Conservation (phyloP, 192 early-diverging fungal genomes). For the Coemansia sp. region DNA sequence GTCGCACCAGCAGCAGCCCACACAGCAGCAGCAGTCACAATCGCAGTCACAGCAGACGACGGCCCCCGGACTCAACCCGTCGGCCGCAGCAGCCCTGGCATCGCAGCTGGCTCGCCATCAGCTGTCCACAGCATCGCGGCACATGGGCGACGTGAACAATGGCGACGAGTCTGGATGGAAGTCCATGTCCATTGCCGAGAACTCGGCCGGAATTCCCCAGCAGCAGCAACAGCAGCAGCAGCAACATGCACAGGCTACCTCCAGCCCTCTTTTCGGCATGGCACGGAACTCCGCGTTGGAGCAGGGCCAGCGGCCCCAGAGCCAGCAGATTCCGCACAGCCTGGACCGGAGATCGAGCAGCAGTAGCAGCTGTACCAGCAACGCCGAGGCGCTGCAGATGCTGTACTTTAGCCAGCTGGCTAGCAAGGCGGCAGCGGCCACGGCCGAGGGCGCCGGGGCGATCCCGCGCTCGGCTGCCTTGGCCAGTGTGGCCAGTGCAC, state of each 20-base stretch:
- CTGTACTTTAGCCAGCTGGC: slow-evolving; percentile 43
- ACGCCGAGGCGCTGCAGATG: slow-evolving; percentile 43
- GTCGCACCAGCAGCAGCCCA: background rate
- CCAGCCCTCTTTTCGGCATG: too few relatives aligned
- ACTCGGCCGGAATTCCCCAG: too few relatives aligned
- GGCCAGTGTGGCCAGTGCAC: slow-evolving; percentile 1
- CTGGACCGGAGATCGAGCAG: too few relatives aligned
- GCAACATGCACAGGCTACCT: too few relatives aligned
- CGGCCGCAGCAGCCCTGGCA: slow-evolving; percentile 16
- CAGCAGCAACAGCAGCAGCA: slow-evolving; percentile 6
- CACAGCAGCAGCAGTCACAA: background rate
- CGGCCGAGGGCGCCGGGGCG: slow-evolving; percentile 8
- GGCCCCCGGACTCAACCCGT: slow-evolving; percentile 14
- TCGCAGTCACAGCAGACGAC: too few relatives aligned
- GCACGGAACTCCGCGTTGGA: too few relatives aligned
- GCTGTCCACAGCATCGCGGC: slow-evolving; percentile 9
- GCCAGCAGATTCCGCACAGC: slow-evolving; percentile 6
- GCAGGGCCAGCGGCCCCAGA: background rate
- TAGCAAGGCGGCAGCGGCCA: slow-evolving; percentile 16
- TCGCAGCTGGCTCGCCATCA: slow-evolving; percentile 36
- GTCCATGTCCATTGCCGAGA: too few relatives aligned
- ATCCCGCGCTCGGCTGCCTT: slow-evolving; percentile 11
- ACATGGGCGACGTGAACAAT: background rate
- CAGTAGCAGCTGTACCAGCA: background rate
- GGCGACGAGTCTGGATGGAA: background rate